Evolutionary conservation across 345 rosid genomes (phyloP), one percentile per base, ranked within the genome.

Genomic region (Turritis glabra): DNA sequence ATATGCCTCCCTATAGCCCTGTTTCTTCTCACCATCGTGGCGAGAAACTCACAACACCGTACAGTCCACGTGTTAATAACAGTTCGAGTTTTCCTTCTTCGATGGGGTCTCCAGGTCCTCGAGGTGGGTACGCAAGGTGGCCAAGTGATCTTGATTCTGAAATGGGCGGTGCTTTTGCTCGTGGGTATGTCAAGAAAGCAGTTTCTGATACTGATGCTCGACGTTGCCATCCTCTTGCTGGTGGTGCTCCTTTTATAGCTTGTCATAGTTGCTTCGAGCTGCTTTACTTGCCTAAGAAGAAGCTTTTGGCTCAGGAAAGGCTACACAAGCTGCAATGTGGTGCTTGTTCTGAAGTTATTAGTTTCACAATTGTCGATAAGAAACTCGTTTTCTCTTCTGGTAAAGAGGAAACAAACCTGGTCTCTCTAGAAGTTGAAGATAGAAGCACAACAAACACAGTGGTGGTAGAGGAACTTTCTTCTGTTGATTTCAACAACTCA

Each of bases 191-290:
- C 68, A 85, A 75, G 80, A 77, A 64, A 79, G 77, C 80, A 41
- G 79, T 80, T 60, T 78, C 85, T 0, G 46, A 53, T 64, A 64
- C 8, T 46, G 75, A 77, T 75, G 79, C 77, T 17, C 76, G 71
- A 57, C 79, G 57, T 35, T 84, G 64, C 58, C 75, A 21, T 82
- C 86, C 96, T 22, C 76, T 88, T 22, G 85, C 79, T 38, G 89
- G 90, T 4, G 96, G 89, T 72, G 89, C 90, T 26, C 93, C 93
- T 8, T 88, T 90, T 73, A 58, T 90, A 14, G 80, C 79, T 2
- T 90, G 96, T 65, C 80, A 67, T 25, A 85, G 82, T 59, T 90
- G 91, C 80, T 86, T 80, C n/a, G 91, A 82, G 75, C 52, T 88
- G 53, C 82, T 90, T 43, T 74, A 79, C 66, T 55, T 90, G 60